Conservation (phyloP, 2,329 filamentous ascomycete genomes). For the Arthrobotrys pseudoclavata region DNA sequence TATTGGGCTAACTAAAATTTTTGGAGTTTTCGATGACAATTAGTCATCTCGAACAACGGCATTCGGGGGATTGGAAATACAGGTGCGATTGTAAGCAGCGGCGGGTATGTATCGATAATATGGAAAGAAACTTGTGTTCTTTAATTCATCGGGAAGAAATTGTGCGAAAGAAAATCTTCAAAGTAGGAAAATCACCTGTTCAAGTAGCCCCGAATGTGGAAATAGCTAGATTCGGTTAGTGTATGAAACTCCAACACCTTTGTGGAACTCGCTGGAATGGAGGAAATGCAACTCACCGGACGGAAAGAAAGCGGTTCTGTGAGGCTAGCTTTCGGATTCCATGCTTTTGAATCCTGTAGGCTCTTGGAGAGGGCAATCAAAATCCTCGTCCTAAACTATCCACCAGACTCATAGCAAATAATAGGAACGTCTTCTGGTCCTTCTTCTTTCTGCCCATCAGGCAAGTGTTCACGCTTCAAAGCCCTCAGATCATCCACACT, state of each 20-base stretch:
- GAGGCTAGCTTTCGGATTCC: not conserved
- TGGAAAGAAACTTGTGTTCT: too few relatives aligned
- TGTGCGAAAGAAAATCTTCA: not conserved
- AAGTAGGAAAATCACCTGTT: not conserved
- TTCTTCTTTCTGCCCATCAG: not conserved
- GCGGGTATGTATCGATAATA: too few relatives aligned
- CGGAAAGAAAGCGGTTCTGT: too few relatives aligned
- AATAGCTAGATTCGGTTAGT: conserved; percentile 13
- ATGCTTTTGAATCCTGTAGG: not conserved
- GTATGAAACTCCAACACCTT: not conserved
- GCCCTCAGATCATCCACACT: not conserved
- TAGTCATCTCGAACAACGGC: not conserved
- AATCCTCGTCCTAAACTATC: not conserved
- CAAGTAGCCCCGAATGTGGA: conserved; percentile 12
- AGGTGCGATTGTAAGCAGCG: not conserved
- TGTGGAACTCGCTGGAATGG: not conserved
- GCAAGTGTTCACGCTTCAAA: not conserved
- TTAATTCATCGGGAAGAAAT: too few relatives aligned
- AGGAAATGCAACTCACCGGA: not conserved
- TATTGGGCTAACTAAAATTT: not conserved
- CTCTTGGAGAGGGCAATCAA: not conserved
- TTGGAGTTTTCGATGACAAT: not conserved
- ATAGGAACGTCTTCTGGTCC: not conserved
- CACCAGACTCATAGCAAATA: not conserved
- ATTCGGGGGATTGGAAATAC: conserved; percentile 9